Conservation (phyloP, 352 stramenopile genomes). For the Pythium rishiriense region DNA sequence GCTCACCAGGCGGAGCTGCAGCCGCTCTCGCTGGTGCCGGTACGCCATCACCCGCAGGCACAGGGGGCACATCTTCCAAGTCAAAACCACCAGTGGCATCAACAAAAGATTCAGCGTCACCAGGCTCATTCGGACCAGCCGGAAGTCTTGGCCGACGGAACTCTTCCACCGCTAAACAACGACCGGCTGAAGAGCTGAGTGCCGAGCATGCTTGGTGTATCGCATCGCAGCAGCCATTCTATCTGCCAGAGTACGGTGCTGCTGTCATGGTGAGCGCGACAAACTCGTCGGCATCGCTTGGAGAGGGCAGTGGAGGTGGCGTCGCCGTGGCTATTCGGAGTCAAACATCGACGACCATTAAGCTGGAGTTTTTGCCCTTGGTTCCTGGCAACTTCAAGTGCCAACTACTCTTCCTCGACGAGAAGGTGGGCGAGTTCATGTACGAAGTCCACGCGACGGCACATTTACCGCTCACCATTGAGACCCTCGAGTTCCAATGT, state of each 20-base stretch:
- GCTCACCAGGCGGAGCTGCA: background rate
- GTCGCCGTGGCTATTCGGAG: slow-evolving; percentile 47
- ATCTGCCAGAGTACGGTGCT: slow-evolving; percentile 49
- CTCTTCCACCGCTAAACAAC: slow-evolving; percentile 27
- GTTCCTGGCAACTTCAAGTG: slow-evolving; percentile 87
- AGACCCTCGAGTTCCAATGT: slow-evolving; percentile 83
- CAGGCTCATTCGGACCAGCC: slow-evolving; percentile 9
- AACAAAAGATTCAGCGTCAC: slow-evolving; percentile 3
- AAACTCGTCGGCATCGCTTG: slow-evolving; percentile 4
- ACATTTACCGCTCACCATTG: slow-evolving; percentile 68
- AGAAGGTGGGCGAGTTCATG: slow-evolving; percentile 93
- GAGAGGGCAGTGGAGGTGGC: slow-evolving; percentile 9
- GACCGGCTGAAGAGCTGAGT: slow-evolving; percentile 31
- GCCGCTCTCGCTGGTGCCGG: background rate
- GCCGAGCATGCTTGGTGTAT: slow-evolving; percentile 67
- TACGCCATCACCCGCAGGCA: background rate
- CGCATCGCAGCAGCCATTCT: slow-evolving; percentile 67
- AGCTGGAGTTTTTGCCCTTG: slow-evolving; percentile 89
- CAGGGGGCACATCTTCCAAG: background rate
- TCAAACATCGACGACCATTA: slow-evolving; percentile 61
- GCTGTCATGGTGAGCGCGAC: slow-evolving; percentile 9
- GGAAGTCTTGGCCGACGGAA: slow-evolving; percentile 3
- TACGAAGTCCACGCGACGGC: slow-evolving; percentile 89
- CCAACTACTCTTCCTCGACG: slow-evolving; percentile 90
- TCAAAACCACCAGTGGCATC: background rate